Percentiles rank a stretch among this genome's conserved stretches.
phyloP scores from a whole-genome alignment of 768 basidiomycete species.

The Serendipita sp. region DNA sequence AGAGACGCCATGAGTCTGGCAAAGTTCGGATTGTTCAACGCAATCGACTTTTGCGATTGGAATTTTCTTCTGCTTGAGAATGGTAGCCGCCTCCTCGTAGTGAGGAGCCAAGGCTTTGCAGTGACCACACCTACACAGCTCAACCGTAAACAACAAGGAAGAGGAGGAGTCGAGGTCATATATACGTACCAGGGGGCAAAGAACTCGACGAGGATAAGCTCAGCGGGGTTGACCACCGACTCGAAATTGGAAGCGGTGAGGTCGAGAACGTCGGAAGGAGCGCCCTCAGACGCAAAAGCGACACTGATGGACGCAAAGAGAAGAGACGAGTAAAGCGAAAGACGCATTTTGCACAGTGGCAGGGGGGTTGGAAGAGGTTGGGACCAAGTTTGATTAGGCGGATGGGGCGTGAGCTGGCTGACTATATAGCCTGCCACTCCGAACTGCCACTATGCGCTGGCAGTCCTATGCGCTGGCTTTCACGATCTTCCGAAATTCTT shows the following conservation, averaged over 20 bases:
- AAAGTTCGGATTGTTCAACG: constrained; percentile 84
- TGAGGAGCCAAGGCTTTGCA: constrained; percentile 91
- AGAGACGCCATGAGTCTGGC: constrained; percentile 70
- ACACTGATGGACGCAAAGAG: constrained; percentile 37
- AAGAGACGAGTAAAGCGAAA: constrained; percentile 36
- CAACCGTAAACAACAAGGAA: neutral
- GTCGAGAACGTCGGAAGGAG: constrained; percentile 63
- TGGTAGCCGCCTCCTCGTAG: constrained; percentile 85
- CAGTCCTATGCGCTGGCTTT: neutral
- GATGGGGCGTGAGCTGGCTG: neutral
- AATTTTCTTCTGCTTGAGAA: constrained; percentile 78
- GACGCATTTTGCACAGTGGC: constrained; percentile 40
- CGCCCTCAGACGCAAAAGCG: constrained; percentile 32
- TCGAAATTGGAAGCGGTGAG: constrained; percentile 58
- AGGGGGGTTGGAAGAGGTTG: constrained; percentile 12
- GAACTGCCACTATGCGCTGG: neutral
- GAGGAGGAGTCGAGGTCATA: neutral
- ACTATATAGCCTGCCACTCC: neutral
- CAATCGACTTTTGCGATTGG: constrained; percentile 95
- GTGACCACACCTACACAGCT: constrained; percentile 62
- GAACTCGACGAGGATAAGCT: constrained; percentile 85
- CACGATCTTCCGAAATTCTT: neutral
- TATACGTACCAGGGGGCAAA: constrained; percentile 62
- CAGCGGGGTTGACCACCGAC: constrained; percentile 42
- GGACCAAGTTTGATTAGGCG: neutral